Percentiles rank a stretch among this genome's conserved stretches.
Conservation (phyloP, 495 filamentous ascomycete species). For the Friedmanniomyces endolithicus region DNA sequence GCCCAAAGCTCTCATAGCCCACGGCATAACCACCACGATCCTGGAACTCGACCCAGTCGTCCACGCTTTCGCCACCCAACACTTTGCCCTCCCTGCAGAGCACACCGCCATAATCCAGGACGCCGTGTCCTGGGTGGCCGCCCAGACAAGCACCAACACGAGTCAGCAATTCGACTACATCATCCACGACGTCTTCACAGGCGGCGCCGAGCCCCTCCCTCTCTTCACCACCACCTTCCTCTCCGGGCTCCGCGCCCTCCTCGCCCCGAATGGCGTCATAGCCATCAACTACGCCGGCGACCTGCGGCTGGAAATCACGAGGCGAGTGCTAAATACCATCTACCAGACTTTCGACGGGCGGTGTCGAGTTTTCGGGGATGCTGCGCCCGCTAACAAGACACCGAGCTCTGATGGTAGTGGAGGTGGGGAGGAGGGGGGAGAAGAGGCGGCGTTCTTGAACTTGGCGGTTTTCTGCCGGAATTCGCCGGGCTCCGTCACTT, state of each 20-base stretch:
- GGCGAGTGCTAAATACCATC: slow-evolving; percentile 59
- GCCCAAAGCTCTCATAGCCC: slow-evolving; percentile 69
- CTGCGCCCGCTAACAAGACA: slow-evolving; percentile 39
- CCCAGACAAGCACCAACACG: slow-evolving; percentile 17
- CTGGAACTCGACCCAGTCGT: slow-evolving; percentile 90
- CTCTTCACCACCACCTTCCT: slow-evolving; percentile 85
- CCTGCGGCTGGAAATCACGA: slow-evolving; percentile 49
- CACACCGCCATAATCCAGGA: slow-evolving; percentile 73
- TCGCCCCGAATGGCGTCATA: slow-evolving; percentile 69
- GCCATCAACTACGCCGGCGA: slow-evolving; percentile 99
- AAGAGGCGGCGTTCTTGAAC: slow-evolving; percentile 65
- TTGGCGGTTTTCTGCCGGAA: slow-evolving; percentile 73
- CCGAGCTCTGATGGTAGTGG: too few species aligned
- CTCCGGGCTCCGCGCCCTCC: slow-evolving; percentile 47
- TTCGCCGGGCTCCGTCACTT: slow-evolving; percentile 39
- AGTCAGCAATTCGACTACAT: slow-evolving; percentile 64
- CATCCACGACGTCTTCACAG: slow-evolving; percentile 97
- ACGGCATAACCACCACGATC: slow-evolving; percentile 82
- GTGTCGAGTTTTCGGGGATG: slow-evolving; percentile 76
- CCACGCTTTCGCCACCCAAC: slow-evolving; percentile 63
- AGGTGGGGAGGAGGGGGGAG: too few species aligned
- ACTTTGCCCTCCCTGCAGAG: slow-evolving; percentile 68
- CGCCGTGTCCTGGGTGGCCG: slow-evolving; percentile 56
- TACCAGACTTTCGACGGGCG: slow-evolving; percentile 46
- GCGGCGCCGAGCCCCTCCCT: slow-evolving; percentile 71